Percentiles rank a stretch among this genome's conserved stretches.
Evolutionary conservation across 2,329 filamentous ascomycete genomes (phyloP).

Genomic region (Alternaria ethzedia): DNA sequence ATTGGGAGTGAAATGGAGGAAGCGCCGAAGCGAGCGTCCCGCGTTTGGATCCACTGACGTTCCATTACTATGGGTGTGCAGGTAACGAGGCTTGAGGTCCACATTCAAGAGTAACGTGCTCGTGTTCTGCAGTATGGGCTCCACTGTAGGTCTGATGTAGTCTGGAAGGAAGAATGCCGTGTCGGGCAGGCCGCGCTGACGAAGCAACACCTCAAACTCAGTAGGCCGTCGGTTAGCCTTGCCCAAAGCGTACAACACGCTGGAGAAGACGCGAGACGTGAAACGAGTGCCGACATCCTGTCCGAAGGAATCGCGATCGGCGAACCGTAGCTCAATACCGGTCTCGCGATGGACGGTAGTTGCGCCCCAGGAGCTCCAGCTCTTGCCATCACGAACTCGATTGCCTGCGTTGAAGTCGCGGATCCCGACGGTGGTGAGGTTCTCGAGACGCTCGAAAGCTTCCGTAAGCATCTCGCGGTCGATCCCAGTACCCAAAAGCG

Average conservation of each 20-base stretch:
- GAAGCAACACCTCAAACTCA: constrained; percentile 58
- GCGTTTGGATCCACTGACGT: neutral
- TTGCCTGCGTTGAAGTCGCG: constrained; percentile 63
- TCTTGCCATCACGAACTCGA: constrained; percentile 58
- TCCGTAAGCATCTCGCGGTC: constrained; percentile 62
- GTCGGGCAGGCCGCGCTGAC: constrained; percentile 44
- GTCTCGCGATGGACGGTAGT: constrained; percentile 49
- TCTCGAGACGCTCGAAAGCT: constrained; percentile 62
- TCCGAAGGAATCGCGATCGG: constrained; percentile 7
- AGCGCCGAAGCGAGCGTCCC: constrained; percentile 38
- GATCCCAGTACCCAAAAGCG: constrained; percentile 51
- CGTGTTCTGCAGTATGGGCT: constrained; percentile 55
- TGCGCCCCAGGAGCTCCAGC: constrained; percentile 65
- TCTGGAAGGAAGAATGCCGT: constrained; percentile 56
- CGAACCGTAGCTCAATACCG: constrained; percentile 28
- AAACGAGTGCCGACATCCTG: constrained; percentile 13
- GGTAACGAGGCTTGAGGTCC: constrained; percentile 1
- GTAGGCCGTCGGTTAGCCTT: constrained; percentile 46
- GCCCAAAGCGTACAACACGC: constrained; percentile 29
- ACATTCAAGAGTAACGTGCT: constrained; percentile 55
- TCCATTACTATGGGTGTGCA: constrained; percentile 25
- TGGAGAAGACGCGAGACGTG: constrained; percentile 24
- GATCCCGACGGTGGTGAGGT: constrained; percentile 64
- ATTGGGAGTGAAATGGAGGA: constrained; percentile 52
- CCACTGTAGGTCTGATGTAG: constrained; percentile 47